Conservation (phyloP, 495 filamentous ascomycete species). For the Penicillium diatomitis region DNA sequence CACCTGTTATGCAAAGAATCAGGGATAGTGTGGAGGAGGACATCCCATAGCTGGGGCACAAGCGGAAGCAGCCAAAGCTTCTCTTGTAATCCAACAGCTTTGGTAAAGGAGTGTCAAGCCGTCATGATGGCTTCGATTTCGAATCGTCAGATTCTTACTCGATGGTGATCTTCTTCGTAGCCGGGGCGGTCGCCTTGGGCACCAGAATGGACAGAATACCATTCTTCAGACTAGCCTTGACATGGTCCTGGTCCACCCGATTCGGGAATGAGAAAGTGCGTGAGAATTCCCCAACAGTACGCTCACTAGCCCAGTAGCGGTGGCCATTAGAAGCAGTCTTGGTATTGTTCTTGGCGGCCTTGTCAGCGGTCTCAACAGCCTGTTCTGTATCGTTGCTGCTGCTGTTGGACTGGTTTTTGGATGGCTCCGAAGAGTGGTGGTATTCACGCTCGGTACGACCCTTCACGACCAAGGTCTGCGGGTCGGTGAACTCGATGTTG, state of each 20-base stretch:
- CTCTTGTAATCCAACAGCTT: too few relatives aligned
- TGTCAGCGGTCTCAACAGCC: neutral
- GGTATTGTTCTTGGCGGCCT: too few relatives aligned
- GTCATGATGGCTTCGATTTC: too few relatives aligned
- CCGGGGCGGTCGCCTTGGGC: conserved; percentile 60
- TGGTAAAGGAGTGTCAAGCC: too few relatives aligned
- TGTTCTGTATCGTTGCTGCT: conserved; percentile 10
- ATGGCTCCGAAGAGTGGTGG: conserved; percentile 31
- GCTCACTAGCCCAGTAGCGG: conserved; percentile 80
- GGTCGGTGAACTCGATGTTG: conserved; percentile 77
- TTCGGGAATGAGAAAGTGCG: conserved; percentile 74
- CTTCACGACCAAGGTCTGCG: conserved; percentile 65
- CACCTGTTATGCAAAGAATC: too few relatives aligned
- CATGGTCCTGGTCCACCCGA: conserved; percentile 66
- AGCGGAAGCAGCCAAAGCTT: too few relatives aligned
- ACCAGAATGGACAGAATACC: conserved; percentile 68
- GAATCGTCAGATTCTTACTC: conserved; percentile 29
- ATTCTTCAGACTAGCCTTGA: conserved; percentile 69
- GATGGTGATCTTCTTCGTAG: conserved; percentile 49
- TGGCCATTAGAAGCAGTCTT: conserved; percentile 8
- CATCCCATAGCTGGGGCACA: too few relatives aligned
- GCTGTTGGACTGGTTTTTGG: conserved; percentile 38
- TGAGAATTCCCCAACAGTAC: conserved; percentile 72
- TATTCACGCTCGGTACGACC: conserved; percentile 49
- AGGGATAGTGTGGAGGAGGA: too few relatives aligned